These are phyloP conservation scores for Petunia hybrid DNA, from an alignment of 305 asterid species.

Conservation along the genomic window DNA sequence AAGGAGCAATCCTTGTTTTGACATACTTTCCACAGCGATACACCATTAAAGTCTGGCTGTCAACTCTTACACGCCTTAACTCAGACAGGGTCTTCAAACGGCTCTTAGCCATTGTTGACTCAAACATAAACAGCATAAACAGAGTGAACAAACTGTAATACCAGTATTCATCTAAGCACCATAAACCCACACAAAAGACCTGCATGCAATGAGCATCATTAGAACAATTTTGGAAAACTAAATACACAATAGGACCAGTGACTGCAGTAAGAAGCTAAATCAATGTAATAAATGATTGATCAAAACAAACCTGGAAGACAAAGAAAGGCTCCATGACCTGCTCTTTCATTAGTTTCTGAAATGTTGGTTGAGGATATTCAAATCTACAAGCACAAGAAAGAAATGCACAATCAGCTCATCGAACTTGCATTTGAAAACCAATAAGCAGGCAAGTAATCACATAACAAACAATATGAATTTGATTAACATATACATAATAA, in stretches of 20 bases:
- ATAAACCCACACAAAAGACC: constrained; percentile 88
- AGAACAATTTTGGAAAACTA: constrained; percentile 30
- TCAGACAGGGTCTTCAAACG: constrained; percentile 91
- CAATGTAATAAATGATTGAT: constrained; percentile 33
- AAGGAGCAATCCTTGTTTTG: background rate
- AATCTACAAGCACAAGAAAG: constrained; percentile 59
- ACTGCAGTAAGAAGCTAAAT: background rate
- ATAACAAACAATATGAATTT: background rate
- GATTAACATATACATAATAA: background rate
- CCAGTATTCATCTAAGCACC: constrained; percentile 97
- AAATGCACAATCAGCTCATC: constrained; percentile 25
- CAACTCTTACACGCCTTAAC: constrained; percentile 97
- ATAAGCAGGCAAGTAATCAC: constrained; percentile 15
- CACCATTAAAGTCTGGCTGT: constrained; percentile 85
- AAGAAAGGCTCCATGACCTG: constrained; percentile 87
- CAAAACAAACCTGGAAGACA: constrained; percentile 79
- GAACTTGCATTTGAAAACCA: constrained; percentile 12
- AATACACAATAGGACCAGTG: background rate
- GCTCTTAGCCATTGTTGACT: constrained; percentile 98
- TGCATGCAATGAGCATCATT: constrained; percentile 47
- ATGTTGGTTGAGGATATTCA: constrained; percentile 94
- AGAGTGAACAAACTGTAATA: constrained; percentile 89
- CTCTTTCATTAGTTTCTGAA: constrained; percentile 88
- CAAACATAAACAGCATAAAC: constrained; percentile 97
- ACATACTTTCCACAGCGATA: constrained; percentile 98